Conservation (phyloP, 2,329 filamentous ascomycete species). For the Dactylella cylindrospora region DNA sequence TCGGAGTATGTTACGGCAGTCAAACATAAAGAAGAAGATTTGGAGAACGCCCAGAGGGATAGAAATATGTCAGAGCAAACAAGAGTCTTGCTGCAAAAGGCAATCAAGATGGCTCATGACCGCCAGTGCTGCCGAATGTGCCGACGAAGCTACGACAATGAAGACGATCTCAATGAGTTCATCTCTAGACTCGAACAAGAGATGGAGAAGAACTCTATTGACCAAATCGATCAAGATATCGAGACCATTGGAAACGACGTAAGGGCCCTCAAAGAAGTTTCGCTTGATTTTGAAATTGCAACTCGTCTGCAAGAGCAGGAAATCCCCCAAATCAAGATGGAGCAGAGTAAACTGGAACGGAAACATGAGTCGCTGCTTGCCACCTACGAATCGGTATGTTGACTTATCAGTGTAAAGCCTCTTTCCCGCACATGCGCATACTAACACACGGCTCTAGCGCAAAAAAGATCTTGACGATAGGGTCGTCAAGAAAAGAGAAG, state of each 20-base stretch:
- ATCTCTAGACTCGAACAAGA: constrained; percentile 14
- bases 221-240: constrained; percentile 15
- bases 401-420: background rate
- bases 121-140: constrained; percentile 40
- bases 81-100: constrained; percentile 29
- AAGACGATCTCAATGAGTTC: constrained; percentile 28
- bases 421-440: background rate
- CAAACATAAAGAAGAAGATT: constrained; percentile 59
- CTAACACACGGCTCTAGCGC: constrained; percentile 50
- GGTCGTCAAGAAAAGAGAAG: constrained; percentile 67
- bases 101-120: constrained; percentile 32
- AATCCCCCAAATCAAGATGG: constrained; percentile 25
- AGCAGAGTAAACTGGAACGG: constrained; percentile 20
- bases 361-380: constrained; percentile 26
- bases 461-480: constrained; percentile 68
- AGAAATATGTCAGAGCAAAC: constrained; percentile 32
- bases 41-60: constrained; percentile 54
- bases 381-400: constrained; percentile 16
- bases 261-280: constrained; percentile 21
- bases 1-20: constrained; percentile 22
- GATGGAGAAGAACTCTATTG: constrained; percentile 2
- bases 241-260: constrained; percentile 1
- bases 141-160: constrained; percentile 18
- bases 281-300: constrained; percentile 37
- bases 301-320: constrained; percentile 26